Percentiles rank a stretch among this genome's conserved stretches.
Conservation (phyloP, 805 yeast genomes). For the Starmerella bombi region DNA sequence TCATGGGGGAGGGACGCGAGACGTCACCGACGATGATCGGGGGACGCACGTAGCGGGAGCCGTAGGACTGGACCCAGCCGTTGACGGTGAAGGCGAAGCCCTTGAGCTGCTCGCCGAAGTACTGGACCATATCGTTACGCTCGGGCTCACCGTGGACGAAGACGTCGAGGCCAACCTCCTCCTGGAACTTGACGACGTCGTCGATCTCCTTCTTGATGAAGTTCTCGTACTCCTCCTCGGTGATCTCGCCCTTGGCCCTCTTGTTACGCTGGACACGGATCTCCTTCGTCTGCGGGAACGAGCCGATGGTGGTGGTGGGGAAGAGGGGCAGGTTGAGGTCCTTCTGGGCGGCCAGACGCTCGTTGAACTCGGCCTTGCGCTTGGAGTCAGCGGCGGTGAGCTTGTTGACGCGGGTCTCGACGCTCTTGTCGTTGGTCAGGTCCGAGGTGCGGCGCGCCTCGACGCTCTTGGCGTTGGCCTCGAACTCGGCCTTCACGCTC, state of each 20-base stretch:
- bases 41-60: conserved; percentile 99
- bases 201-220: conserved; percentile 96
- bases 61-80: conserved; percentile 99
- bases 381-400: conserved; percentile 50
- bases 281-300: conserved; percentile 99
- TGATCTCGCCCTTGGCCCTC: conserved; percentile 89
- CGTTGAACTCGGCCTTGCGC: conserved; percentile 77
- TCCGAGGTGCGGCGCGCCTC: conserved; percentile 74
- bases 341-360: conserved; percentile 80
- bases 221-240: conserved; percentile 88
- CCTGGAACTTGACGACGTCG: conserved; percentile 95
- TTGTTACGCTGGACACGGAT: conserved; percentile 98
- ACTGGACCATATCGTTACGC: conserved; percentile 99
- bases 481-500: conserved; percentile 59
- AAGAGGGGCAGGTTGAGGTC: conserved; percentile 86
- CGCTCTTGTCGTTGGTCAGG: conserved; percentile 83
- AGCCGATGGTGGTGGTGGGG: conserved; percentile 99
- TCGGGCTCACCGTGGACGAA: conserved; percentile 99
- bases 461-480: conserved; percentile 77
- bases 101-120: conserved; percentile 96
- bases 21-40: conserved; percentile 98
- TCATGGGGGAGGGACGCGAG: conserved; percentile 96
- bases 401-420: conserved; percentile 74
- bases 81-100: conserved; percentile 97
- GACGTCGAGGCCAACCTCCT: conserved; percentile 95